phyloP scores from a whole-genome alignment of 352 stramenopile species.

The Pythium dissotocum region DNA sequence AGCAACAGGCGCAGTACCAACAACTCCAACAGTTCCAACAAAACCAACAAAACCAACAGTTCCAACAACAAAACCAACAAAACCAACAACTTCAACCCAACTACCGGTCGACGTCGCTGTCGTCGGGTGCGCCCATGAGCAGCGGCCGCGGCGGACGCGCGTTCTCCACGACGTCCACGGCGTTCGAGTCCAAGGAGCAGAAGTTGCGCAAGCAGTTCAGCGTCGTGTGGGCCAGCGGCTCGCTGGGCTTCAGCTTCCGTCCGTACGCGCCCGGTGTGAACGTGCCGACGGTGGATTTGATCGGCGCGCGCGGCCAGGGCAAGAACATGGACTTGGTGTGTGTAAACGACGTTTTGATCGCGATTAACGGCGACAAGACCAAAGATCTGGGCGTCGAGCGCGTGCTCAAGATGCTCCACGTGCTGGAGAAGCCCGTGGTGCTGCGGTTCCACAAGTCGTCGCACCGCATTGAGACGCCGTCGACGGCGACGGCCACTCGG shows the following conservation, averaged over 20 bases:
- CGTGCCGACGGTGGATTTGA: constrained; percentile 74
- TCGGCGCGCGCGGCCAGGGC: constrained; percentile 53
- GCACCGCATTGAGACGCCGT: constrained; percentile 53
- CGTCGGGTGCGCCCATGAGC: constrained; percentile 2
- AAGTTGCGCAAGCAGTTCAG: constrained; percentile 72
- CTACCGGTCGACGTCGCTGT: constrained; percentile 11
- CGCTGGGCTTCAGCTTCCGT: constrained; percentile 71
- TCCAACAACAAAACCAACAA: constrained; percentile 9
- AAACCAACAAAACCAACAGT: not conserved
- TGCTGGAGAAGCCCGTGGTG: constrained; percentile 76
- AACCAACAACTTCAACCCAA: not conserved
- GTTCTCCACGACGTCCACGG: constrained; percentile 30
- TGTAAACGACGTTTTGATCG: constrained; percentile 81
- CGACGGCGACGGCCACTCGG: constrained; percentile 10
- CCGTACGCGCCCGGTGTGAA: constrained; percentile 69
- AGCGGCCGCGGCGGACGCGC: constrained; percentile 17
- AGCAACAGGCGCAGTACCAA: constrained; percentile 1
- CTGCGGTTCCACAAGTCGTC: constrained; percentile 80
- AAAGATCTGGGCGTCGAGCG: constrained; percentile 73
- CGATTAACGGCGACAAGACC: constrained; percentile 81
- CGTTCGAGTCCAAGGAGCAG: constrained; percentile 33
- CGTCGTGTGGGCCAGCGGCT: constrained; percentile 68
- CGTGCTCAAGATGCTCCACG: constrained; percentile 72
- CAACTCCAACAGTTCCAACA: constrained; percentile 19
- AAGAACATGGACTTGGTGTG: constrained; percentile 75